Conservation (phyloP, 2,329 filamentous ascomycete genomes). For the Epichloe uncinata region DNA sequence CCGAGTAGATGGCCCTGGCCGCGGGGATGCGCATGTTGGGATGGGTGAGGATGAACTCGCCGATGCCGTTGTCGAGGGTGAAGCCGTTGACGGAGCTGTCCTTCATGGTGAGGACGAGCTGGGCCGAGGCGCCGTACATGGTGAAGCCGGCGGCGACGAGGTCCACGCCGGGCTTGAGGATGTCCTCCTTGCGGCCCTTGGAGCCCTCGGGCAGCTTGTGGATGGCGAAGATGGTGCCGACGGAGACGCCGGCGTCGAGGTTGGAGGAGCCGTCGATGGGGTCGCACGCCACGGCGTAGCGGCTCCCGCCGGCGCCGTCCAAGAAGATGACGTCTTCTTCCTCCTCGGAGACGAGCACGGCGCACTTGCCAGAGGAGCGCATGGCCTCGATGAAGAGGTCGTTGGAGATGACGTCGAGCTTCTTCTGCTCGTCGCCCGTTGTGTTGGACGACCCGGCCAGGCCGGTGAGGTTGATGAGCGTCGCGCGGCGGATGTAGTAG, state of each 20-base stretch:
- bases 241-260: conserved; percentile 91
- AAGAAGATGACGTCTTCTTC: conserved; percentile 90
- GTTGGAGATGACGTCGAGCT: conserved; percentile 97
- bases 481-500: conserved; percentile 95
- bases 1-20: conserved; percentile 79
- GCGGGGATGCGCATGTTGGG: conserved; percentile 82
- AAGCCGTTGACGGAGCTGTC: conserved; percentile 89
- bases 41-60: conserved; percentile 97
- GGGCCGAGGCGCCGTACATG: conserved; percentile 96
- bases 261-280: conserved; percentile 98
- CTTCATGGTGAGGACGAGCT: conserved; percentile 95
- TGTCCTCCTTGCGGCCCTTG: conserved; percentile 65
- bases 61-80: conserved; percentile 89
- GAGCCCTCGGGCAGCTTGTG: conserved; percentile 76
- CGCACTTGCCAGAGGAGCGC: conserved; percentile 81
- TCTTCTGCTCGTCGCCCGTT: conserved; percentile 98
- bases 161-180: conserved; percentile 81
- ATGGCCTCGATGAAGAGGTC: conserved; percentile 95
- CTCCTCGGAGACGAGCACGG: conserved; percentile 92
- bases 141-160: conserved; percentile 95
- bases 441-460: conserved; percentile 89
- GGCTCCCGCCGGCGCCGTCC: conserved; percentile 57
- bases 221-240: conserved; percentile 93
- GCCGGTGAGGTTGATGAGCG: conserved; percentile 88
- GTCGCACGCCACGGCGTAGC: conserved; percentile 93